A percentile compares a stretch with the other conserved stretches of the same genome.
phyloP scores from a whole-genome alignment of 805 yeast species.

The Saccharomycopsis microspora region DNA sequence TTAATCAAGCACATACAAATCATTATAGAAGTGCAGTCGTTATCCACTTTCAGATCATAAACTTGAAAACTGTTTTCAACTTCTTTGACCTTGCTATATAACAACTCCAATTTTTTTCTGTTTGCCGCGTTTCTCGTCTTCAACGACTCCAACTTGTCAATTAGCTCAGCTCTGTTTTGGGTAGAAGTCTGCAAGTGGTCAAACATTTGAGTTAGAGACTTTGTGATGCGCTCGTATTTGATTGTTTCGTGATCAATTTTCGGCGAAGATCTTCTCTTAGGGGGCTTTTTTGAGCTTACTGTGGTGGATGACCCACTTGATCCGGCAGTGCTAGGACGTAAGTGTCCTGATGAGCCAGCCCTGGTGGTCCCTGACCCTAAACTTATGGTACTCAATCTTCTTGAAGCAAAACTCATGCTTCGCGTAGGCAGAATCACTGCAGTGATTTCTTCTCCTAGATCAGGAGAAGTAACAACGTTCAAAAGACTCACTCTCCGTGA shows the following conservation, averaged over 20 bases:
- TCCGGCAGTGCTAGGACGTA: background rate
- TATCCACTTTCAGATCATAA: conserved; percentile 12
- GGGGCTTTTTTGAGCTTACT: background rate
- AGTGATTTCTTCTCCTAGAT: no score
- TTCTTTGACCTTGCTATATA: conserved; percentile 6
- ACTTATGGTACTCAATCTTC: background rate
- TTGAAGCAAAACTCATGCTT: background rate
- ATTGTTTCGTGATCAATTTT: background rate
- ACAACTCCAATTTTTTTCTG: conserved; percentile 3
- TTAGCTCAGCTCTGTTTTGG: conserved; percentile 9
- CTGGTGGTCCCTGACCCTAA: background rate
- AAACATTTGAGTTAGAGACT: conserved; percentile 11
- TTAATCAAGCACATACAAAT: conserved; percentile 16
- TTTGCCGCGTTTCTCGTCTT: conserved; percentile 9
- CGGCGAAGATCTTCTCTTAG: background rate
- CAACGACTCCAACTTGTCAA: conserved; percentile 6
- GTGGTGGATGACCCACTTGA: background rate
- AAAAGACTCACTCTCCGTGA: no score
- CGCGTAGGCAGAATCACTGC: background rate
- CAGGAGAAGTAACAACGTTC: no score
- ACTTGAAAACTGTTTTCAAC: conserved; percentile 11
- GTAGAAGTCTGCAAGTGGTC: conserved; percentile 9
- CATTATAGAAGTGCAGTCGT: conserved; percentile 14
- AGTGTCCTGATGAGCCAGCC: background rate
- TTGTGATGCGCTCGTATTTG: conserved; percentile 14